Base-by-base conservation (phyloP, 306 rosid species). In the Prosopis cineraria region DNA sequence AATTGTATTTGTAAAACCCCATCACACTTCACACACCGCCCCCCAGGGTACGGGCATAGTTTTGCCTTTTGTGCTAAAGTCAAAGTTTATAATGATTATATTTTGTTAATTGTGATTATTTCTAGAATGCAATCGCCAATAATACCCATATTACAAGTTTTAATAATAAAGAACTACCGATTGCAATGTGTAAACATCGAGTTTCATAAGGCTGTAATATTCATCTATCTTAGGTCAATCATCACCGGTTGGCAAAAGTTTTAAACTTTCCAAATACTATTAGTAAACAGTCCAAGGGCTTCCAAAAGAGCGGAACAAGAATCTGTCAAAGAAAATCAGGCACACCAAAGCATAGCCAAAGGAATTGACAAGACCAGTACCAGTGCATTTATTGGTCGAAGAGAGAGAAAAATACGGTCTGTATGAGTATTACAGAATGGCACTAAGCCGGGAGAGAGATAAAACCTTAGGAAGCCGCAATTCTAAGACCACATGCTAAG, bases 301-400 rank as follows among this genome's bases (percentile, higher is more conserved):
- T 11, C 29, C 19, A 55, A 48, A 73, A 55, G 27, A 13, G 70
- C 75, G 64, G 75, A 80, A 56, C 33, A 6, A 80, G 10, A 41
- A 47, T 13, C 62, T 13, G 8, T 36, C 43, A 53, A 10, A 63
- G 36, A 39, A 31, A 58, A 74, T 34, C 22, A 30, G 60, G 43
- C 12, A 70, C 27, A 36, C 12, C 24, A 53, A 25, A 3, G 37
- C 43, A 36, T 24, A 31, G 30, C 20, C 5, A 58, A 50, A 56
- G 72, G 44, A 10, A 73, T 47, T 19, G 7, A 52, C 10, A 37
- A 9, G 56, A 53, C 44, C 24, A 72, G 52, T 5, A 36, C 50
- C 76, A 65, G 39, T 56, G 77, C 80, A 80, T 64, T 52, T 7
- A 50, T 22, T 63, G 30, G 29, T 31, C n/a, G 67, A 67, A 80